Conservation (phyloP, 345 rosid genomes). For the Camelina neglecta region DNA sequence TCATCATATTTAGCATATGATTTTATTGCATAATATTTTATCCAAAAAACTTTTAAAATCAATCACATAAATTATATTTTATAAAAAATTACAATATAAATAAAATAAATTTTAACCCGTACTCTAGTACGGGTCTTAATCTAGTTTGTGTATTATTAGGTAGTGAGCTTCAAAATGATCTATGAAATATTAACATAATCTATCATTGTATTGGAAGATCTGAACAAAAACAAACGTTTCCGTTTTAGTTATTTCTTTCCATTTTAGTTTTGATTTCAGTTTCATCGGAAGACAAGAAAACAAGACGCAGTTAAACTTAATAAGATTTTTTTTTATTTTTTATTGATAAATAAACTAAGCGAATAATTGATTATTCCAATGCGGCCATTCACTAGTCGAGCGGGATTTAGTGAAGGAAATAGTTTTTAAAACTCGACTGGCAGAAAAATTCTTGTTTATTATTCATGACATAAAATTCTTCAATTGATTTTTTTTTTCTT, state of each 20-base stretch:
- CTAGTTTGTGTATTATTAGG: too few species aligned
- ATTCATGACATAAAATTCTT: neutral
- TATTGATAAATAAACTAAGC: too few species aligned
- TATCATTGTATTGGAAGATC: neutral
- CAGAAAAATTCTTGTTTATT: neutral
- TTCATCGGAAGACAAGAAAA: neutral
- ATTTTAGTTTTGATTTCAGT: neutral
- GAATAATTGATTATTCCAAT: neutral
- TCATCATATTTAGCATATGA: too few species aligned
- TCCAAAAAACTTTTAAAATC: too few species aligned
- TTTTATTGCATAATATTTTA: too few species aligned
- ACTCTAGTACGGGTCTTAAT: too few species aligned
- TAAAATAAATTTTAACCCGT: too few species aligned
- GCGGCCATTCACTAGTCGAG: conserved; percentile 27
- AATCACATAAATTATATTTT: too few species aligned
- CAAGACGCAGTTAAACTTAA: neutral
- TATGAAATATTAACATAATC: neutral
- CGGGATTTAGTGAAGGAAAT: conserved; percentile 2
- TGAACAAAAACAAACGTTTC: conserved; percentile 5
- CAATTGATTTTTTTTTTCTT: neutral
- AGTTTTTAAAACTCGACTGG: conserved; percentile 4
- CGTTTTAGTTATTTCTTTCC: neutral
- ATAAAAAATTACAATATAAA: too few species aligned
- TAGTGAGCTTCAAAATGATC: neutral
- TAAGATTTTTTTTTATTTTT: neutral